A percentile compares a stretch with the other conserved stretches of the same genome.
These are phyloP conservation scores for Trifolium dubium DNA, from an alignment of 306 rosid species.

Conservation along the genomic window DNA sequence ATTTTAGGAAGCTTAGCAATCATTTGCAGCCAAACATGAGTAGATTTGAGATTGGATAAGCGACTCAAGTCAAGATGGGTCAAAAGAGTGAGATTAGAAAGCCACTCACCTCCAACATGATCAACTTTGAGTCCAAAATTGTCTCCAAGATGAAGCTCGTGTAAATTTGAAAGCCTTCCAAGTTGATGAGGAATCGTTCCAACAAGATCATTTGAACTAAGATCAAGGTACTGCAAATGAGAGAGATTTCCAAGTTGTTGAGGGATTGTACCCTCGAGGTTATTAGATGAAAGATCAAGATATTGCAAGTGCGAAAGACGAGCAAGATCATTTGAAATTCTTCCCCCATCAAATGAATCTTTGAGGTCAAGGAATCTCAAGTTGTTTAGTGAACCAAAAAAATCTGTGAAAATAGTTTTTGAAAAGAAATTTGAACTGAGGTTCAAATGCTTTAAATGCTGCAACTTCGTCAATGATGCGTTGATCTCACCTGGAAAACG, in stretches of 20 bases:
- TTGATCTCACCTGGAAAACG: neutral
- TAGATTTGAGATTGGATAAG: neutral
- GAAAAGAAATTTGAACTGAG: neutral
- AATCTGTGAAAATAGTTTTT: too few relatives aligned
- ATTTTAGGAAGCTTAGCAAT: slow-evolving; percentile 32
- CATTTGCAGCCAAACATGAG: neutral
- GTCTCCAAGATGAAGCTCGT: slow-evolving; percentile 11
- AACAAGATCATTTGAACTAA: too few relatives aligned
- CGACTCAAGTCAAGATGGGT: slow-evolving; percentile 18
- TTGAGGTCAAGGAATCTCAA: slow-evolving; percentile 29
- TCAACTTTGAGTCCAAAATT: neutral
- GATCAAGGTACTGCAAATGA: slow-evolving; percentile 18
- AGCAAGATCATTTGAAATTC: slow-evolving; percentile 4
- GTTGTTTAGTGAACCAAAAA: slow-evolving; percentile 7
- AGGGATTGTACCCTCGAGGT: neutral
- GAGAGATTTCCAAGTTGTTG: slow-evolving; percentile 29
- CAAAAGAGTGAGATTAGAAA: slow-evolving; percentile 42
- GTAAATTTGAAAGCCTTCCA: slow-evolving; percentile 42
- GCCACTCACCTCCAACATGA: slow-evolving; percentile 16
- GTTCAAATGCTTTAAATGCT: neutral
- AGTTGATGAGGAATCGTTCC: slow-evolving; percentile 37
- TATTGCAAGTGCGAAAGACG: neutral
- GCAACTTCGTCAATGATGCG: slow-evolving; percentile 6
- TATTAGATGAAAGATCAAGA: neutral
- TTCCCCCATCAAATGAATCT: neutral